Conservation (phyloP, 1,284 basidiomycete genomes). For the Uromyces viciae-fabae region DNA sequence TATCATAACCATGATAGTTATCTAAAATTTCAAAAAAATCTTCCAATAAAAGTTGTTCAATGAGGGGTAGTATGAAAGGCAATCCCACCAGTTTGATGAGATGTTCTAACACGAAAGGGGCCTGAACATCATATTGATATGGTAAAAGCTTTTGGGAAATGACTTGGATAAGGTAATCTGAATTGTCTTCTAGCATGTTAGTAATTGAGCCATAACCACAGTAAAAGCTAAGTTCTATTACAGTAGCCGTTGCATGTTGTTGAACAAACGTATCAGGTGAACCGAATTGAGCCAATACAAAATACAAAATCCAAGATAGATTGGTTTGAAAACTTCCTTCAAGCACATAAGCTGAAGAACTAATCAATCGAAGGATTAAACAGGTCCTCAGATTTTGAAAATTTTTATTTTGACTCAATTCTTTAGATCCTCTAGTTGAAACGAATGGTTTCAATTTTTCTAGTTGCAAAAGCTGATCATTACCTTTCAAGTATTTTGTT, state of each 20-base stretch:
- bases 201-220: constrained; percentile 18
- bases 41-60: constrained; percentile 5
- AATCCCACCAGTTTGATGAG: constrained; percentile 26
- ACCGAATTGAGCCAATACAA: constrained; percentile 20
- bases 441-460: neutral
- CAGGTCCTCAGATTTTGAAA: constrained; percentile 16
- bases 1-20: constrained; percentile 26
- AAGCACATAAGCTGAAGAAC: neutral
- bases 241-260: constrained; percentile 18
- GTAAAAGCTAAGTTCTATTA: constrained; percentile 6
- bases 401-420: neutral
- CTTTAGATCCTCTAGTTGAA: neutral
- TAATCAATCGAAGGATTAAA: constrained; percentile 26
- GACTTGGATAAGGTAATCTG: constrained; percentile 14
- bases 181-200: constrained; percentile 28
- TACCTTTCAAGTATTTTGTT: neutral
- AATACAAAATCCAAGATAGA: constrained; percentile 22
- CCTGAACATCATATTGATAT: constrained; percentile 21
- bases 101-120: constrained; percentile 31
- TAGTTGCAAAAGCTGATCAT: constrained; percentile 13
- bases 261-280: constrained; percentile 4
- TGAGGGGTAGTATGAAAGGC: constrained; percentile 1
- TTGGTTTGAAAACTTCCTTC: constrained; percentile 18
- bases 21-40: constrained; percentile 27
- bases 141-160: constrained; percentile 19